Base-by-base conservation (phyloP, 2,329 filamentous ascomycete species). In the Byssoonygena ceratinophila region DNA sequence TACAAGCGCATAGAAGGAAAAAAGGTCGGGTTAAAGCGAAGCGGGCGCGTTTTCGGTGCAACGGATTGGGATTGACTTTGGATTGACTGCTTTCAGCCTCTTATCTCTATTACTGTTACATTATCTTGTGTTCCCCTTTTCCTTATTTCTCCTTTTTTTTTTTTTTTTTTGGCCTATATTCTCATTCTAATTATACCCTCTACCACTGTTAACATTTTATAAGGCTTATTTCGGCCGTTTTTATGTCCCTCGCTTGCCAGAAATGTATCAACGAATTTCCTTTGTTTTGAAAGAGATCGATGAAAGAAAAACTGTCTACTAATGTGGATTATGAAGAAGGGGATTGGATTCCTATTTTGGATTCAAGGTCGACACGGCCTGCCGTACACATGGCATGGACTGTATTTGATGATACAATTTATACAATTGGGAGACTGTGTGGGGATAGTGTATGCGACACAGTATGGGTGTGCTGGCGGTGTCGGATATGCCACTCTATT, bases 31-130 rank as follows among this genome's bases (percentile, higher is more conserved):
- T 41, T 40, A 47, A 22, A 12, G 25, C n/a, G 36, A 46, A 46
- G 29, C 41, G 16, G 34, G 23, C 22, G 36, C 32, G 36, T 29
- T 22, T 49, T 49, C 12, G 37, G 46, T 22, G 36, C 34, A 41
- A 44, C 22, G 44, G 32, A 47, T 50, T 51, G 43, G 46, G 53
- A 50, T 43, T 43, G 16, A 31, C 16, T 34, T 49, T 37, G n/a
- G n/a, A n/a, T 23, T 22, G 22, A 25, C 25, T 27, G 12, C 16
- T 23, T 47, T 40, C 34, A 50, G 14, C 25, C 27, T 8, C 20
- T 44, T 46, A 23, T n/a, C 31, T 23, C n/a, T n/a, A 22, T 36
- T 27, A 39, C 39, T 48, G 45, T 48, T 37, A 48, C 34, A 37
- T 20, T 25, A 48, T 48, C 31, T 45, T 43, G 27, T 56, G 31